Base-by-base conservation (phyloP, 2,329 filamentous ascomycete species). In the Bipolaris victoriae region DNA sequence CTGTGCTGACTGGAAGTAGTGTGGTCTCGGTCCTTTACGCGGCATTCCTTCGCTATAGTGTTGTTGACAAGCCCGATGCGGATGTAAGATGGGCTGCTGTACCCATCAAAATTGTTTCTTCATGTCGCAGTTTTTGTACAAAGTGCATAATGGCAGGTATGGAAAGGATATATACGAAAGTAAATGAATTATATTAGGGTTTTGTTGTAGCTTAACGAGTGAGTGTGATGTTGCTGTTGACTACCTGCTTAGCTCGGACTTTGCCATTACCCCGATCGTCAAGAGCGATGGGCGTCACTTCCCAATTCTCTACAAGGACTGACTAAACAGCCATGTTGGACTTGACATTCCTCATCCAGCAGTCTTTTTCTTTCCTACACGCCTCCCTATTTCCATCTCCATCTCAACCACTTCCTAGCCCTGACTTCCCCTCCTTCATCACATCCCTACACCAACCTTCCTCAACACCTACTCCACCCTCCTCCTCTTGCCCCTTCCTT, bases 11-110 rank as follows among this genome's bases (percentile, higher is more conserved):
- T 7, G 13, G 1, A 13, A 4, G 9, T 31, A 61, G 60, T 65
- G 63, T 20, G 63, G 63, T 33, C 52, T 65, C 10, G 58, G 61
- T 3, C 48, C 57, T 22, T 31, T 63, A 9, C n/a, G 48, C 11
- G 61, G 49, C 16, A 16, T 53, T 5, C 59, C 59, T 0, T 46
- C 46, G 45, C n/a, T 41, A 1, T 56, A 49, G 24, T 49, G 26
- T 26, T 26, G n/a, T 16, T 11, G 15, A 15, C 26, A 9, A 46
- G 5, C 2, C 18, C 5, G 22, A 15, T 35, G 16, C 10, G 22
- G n/a, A 5, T 7, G 9, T 39, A 24, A 16, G 16, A 7, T 31
- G 29, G 29, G 29, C n/a, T 13, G 10, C n/a, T 16, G 40, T 6
- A n/a, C 4, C 4, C 11, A 18, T 13, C 16, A 35, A 45, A 46